Evolutionary conservation across 2,329 filamentous ascomycete genomes (phyloP).

Genomic region (Exophiala aquamarina): DNA sequence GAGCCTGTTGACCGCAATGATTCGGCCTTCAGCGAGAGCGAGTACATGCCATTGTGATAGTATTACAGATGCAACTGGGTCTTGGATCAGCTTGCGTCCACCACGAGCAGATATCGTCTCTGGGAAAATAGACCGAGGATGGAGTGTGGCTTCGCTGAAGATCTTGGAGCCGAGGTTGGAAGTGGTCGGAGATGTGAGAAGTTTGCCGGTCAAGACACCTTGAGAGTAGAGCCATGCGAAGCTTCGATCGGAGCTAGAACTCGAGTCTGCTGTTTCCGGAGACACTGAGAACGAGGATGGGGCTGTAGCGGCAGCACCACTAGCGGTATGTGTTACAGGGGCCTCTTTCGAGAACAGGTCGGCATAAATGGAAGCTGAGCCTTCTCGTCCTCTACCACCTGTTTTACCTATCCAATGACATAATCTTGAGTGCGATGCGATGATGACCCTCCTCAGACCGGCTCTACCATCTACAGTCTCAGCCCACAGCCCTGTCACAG

Average conservation of each 20-base stretch:
- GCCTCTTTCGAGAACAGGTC: slow-evolving; percentile 85
- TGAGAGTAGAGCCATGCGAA: slow-evolving; percentile 91
- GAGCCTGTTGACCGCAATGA: slow-evolving; percentile 83
- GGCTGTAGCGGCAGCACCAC: slow-evolving; percentile 58
- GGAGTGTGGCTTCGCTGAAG: slow-evolving; percentile 74
- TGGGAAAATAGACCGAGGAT: slow-evolving; percentile 72
- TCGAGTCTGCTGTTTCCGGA: slow-evolving; percentile 64
- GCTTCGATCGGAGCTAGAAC: slow-evolving; percentile 52
- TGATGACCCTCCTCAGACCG: slow-evolving; percentile 74
- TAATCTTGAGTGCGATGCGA: slow-evolving; percentile 75
- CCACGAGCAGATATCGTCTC: slow-evolving; percentile 65
- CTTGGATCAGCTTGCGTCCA: slow-evolving; percentile 64
- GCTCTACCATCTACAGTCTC: slow-evolving; percentile 68
- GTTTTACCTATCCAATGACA: slow-evolving; percentile 80
- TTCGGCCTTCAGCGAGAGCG: slow-evolving; percentile 74
- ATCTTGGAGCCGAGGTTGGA: slow-evolving; percentile 70
- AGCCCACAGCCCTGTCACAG: slow-evolving; percentile 82
- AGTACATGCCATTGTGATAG: slow-evolving; percentile 94
- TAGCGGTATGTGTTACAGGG: slow-evolving; percentile 72
- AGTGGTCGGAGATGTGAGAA: slow-evolving; percentile 62
- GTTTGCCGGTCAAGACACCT: slow-evolving; percentile 82
- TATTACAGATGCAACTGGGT: slow-evolving; percentile 75
- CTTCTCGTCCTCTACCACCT: slow-evolving; percentile 70
- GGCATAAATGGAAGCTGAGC: slow-evolving; percentile 80
- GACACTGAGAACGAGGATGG: slow-evolving; percentile 72